Evolutionary conservation across 2,329 filamentous ascomycete genomes (phyloP).

Genomic region (Colletotrichum trifolii): DNA sequence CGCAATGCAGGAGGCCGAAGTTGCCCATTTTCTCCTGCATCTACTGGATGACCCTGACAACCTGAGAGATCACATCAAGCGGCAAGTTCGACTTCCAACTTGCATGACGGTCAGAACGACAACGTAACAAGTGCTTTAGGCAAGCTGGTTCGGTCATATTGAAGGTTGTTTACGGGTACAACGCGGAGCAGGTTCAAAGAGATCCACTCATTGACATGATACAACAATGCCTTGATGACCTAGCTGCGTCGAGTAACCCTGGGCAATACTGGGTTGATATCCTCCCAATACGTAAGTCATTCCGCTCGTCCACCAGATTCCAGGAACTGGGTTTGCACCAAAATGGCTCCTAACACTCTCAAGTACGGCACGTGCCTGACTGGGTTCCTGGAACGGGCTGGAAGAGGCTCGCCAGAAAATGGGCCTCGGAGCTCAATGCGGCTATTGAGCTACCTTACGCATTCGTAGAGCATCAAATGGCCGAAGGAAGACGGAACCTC

Average conservation of each 20-base stretch:
- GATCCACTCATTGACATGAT: constrained; percentile 33
- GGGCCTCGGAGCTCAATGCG: constrained; percentile 3
- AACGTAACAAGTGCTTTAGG: constrained; percentile 38
- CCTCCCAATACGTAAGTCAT: constrained; percentile 21
- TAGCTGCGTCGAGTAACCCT: constrained; percentile 26
- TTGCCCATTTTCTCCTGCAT: constrained; percentile 54
- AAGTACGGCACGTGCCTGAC: constrained; percentile 41
- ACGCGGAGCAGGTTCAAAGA: constrained; percentile 22
- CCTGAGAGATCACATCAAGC: constrained; percentile 51
- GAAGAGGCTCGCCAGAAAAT: constrained; percentile 23
- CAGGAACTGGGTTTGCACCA: background rate
- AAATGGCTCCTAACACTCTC: background rate
- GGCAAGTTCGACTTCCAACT: constrained; percentile 52
- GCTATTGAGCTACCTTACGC: constrained; percentile 28
- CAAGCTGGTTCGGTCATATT: constrained; percentile 24
- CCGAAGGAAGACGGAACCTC: background rate
- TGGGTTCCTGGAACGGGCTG: constrained; percentile 36
- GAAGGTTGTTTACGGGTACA: constrained; percentile 37
- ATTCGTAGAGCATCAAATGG: constrained; percentile 40
- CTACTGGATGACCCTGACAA: constrained; percentile 50
- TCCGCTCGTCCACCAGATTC: background rate
- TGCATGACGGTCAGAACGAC: constrained; percentile 48
- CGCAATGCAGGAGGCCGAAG: constrained; percentile 55
- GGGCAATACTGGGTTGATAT: constrained; percentile 33
- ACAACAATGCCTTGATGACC: constrained; percentile 23